Percentiles rank a stretch among this genome's conserved stretches.
Conservation (phyloP, 192 early-diverging fungal genomes). For the Linderina pennispora region DNA sequence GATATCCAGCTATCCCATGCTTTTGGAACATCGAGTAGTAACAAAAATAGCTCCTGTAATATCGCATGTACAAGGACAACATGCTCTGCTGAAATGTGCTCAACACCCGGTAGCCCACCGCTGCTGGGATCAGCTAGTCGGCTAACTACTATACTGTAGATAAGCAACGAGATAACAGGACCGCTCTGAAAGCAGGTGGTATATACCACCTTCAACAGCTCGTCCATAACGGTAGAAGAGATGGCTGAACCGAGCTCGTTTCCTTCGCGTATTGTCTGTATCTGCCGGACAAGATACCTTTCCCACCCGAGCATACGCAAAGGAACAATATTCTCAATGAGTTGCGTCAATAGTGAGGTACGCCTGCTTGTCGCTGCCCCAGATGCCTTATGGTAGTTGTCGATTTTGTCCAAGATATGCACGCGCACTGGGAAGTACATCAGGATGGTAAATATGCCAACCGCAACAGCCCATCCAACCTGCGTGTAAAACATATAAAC, state of each 20-base stretch:
- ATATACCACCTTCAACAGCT: no score
- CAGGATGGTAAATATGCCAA: constrained; percentile 10
- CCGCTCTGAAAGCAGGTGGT: constrained; percentile 26
- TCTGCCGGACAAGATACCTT: not conserved
- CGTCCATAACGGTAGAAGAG: no score
- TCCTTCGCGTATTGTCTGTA: constrained; percentile 3
- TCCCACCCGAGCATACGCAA: constrained; percentile 30
- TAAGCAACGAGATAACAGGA: constrained; percentile 18
- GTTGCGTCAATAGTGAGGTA: constrained; percentile 2
- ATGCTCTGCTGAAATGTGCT: constrained; percentile 17
- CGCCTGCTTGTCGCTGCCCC: constrained; percentile 4
- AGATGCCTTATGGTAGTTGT: not conserved
- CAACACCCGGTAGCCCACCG: no score
- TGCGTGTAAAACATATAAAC: constrained; percentile 30
- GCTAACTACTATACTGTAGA: constrained; percentile 17
- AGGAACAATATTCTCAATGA: constrained; percentile 19
- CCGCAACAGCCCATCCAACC: constrained; percentile 25
- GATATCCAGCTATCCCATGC: constrained; percentile 35
- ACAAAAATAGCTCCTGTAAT: constrained; percentile 26
- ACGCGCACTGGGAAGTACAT: constrained; percentile 26
- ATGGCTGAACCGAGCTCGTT: constrained; percentile 4
- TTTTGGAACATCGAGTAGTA: constrained; percentile 32
- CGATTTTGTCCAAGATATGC: not conserved
- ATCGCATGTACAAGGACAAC: constrained; percentile 29
- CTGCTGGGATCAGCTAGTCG: no score